Evolutionary conservation across 1,139 yeast genomes (phyloP), one percentile per base, ranked within the genome.

Genomic region (Debaryomycetaceae sp.): DNA sequence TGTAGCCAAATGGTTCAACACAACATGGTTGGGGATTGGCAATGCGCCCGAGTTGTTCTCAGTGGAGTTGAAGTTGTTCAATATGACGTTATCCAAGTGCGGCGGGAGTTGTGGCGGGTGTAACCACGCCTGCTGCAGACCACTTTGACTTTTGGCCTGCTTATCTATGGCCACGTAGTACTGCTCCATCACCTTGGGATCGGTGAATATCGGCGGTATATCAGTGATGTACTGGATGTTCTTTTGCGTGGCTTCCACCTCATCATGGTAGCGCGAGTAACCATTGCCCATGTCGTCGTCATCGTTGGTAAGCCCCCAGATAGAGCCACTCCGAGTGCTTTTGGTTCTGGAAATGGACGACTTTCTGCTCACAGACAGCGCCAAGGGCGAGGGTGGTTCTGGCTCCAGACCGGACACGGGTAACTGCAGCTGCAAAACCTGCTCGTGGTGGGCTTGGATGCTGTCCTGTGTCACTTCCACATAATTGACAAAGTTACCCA

Each of bases 191-290:
- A 66, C 73, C 44, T 65, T 65, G 4, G 91, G 88, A 45, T 83
- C 93, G 3, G 84, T 76, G 55, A 91, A 89, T 18, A 91, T 88
- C 2, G 94, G 88, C 1, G 98, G 98, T 28, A 91, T 89, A 39
- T 76, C 81, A 31, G 64, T 69, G 19, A 79, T 76, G 52, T 78
- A 83, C 38, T 73, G 66, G 29, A 45, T 53, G 3, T 48, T 32
- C 30, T 49, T 49, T 13, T 29, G 28, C 17, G 48, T 49, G 30
- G 49, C 61, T 41, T 67, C 73, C 36, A 75, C 60, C 37, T 68
- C 79, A 35, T 81, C 91, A 45, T 79, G 83, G 51, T 83, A 83
- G 39, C 93, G 62, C 6, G 83, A 72, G 48, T 82, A 84, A 0
- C 89, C 93, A 43, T 77, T 70, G 20, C 93, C 93, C 82, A 82